Percentiles rank a stretch among this genome's conserved stretches.
Evolutionary conservation across 2,329 filamentous ascomycete species (phyloP).

Genomic region (Alternaria atra): DNA sequence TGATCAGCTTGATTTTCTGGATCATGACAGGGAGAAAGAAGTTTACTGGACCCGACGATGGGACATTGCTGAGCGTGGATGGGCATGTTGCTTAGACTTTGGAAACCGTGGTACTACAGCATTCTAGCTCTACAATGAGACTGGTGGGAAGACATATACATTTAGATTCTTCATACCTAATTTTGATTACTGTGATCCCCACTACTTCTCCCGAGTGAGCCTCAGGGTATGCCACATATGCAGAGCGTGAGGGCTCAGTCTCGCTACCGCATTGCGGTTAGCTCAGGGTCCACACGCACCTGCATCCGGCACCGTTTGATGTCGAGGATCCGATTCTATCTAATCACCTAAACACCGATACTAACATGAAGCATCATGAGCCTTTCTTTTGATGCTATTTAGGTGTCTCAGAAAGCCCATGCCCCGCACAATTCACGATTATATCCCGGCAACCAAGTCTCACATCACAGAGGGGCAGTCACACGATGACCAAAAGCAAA

Average conservation of each 20-base stretch:
- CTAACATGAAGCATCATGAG: background rate
- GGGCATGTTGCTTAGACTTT: background rate
- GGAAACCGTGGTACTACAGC: background rate
- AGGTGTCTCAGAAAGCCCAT: background rate
- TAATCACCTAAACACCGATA: background rate
- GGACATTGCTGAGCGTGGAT: constrained; percentile 21
- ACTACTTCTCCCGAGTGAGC: background rate
- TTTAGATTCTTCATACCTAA: background rate
- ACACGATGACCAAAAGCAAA: background rate
- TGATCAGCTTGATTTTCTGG: constrained; percentile 63
- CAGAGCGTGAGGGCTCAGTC: background rate
- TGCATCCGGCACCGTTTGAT: background rate
- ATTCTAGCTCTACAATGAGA: too few relatives aligned
- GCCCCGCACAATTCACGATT: background rate
- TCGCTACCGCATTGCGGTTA: constrained; percentile 1
- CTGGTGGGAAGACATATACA: background rate
- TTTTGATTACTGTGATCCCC: background rate
- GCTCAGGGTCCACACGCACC: background rate
- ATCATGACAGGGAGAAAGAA: constrained; percentile 59
- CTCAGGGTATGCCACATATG: background rate
- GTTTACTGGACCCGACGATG: constrained; percentile 59
- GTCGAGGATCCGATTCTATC: background rate
- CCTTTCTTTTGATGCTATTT: background rate
- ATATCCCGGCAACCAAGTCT: background rate
- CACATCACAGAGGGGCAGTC: background rate